These are phyloP conservation scores for Myxozyma mucilagina DNA, from an alignment of 805 yeast species.

Conservation along the genomic window DNA sequence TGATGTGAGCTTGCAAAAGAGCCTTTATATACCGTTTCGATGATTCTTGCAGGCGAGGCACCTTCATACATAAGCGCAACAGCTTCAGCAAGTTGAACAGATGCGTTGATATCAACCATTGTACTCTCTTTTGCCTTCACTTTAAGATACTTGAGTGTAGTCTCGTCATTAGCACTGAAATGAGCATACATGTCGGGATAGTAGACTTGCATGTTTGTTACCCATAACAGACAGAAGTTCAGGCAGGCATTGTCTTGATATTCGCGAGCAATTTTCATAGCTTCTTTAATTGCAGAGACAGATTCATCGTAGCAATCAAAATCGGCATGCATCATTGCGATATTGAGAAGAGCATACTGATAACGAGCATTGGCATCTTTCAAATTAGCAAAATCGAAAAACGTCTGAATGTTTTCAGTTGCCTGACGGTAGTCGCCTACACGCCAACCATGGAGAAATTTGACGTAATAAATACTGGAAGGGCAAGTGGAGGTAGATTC, in stretches of 20 bases:
- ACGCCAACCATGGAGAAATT: slow-evolving; percentile 52
- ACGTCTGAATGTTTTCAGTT: slow-evolving; percentile 56
- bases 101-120: slow-evolving; percentile 42
- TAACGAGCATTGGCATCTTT: slow-evolving; percentile 50
- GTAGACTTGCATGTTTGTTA: slow-evolving; percentile 65
- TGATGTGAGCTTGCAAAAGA: not conserved
- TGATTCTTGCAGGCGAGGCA: not conserved
- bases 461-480: not conserved
- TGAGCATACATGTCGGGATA: slow-evolving; percentile 59
- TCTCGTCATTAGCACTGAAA: slow-evolving; percentile 60
- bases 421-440: slow-evolving; percentile 56
- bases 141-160: slow-evolving; percentile 62
- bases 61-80: slow-evolving; percentile 33
- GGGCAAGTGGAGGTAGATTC: slow-evolving; percentile 37
- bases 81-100: slow-evolving; percentile 67
- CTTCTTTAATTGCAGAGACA: slow-evolving; percentile 72
- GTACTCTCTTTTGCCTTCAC: slow-evolving; percentile 51
- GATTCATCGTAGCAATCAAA: slow-evolving; percentile 71
- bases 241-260: slow-evolving; percentile 72
- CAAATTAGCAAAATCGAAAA: slow-evolving; percentile 68
- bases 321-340: slow-evolving; percentile 69
- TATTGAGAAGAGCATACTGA: slow-evolving; percentile 72
- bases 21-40: slow-evolving; percentile 22
- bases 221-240: slow-evolving; percentile 71
- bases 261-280: slow-evolving; percentile 84